Base-by-base conservation (phyloP, 305 asterid species). In the Rubia peregrina region DNA sequence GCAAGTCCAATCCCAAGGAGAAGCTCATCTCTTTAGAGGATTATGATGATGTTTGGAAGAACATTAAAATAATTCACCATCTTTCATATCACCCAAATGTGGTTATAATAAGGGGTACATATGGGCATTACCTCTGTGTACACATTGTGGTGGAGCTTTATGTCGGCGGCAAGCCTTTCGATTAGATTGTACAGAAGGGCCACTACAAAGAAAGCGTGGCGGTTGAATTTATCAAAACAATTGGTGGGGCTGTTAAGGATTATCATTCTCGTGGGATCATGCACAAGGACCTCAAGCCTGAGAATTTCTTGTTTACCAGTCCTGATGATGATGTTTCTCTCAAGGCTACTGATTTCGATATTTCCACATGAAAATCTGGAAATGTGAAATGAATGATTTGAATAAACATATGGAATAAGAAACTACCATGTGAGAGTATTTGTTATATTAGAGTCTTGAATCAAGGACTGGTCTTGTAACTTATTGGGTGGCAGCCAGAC, bases 21-120 rank as follows among this genome's bases (percentile, higher is more conserved):
- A 92, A 92, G 51, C 90, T 92, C 80, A 79, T 92, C 73, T 90
- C 92, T 72, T 72, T 68, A 67, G 96, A 92, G 86, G 96, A 90
- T 65, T 90, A 83, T 61, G 96, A 90, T 77, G 96, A 90, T 71
- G 95, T 90, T 19, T 92, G 98, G 98, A 88, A 91, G 65, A 97
- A 92, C 92, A 92, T 92, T 81, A 96, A 92, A 85, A 90, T 92
- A 84, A 90, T 92, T 96, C 98, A 92, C 79, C 98, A 92, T 70
- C 75, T 92, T 63, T 90, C 97, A 6, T 97, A 90, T 74, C 97
- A 92, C 51, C 97, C 91, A 9, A 92, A 92, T 79, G 97, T 92
- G 26, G 98, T 92, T 26, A 80, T 95, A 70, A 90, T 92, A 14
- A 85, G 86, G 83, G 98, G 96, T 10, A 90, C 98, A n/a, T 90